Evolutionary conservation across 2,329 filamentous ascomycete genomes (phyloP), one percentile per base, ranked within the genome.

Genomic region (Dactylellina sp.): DNA sequence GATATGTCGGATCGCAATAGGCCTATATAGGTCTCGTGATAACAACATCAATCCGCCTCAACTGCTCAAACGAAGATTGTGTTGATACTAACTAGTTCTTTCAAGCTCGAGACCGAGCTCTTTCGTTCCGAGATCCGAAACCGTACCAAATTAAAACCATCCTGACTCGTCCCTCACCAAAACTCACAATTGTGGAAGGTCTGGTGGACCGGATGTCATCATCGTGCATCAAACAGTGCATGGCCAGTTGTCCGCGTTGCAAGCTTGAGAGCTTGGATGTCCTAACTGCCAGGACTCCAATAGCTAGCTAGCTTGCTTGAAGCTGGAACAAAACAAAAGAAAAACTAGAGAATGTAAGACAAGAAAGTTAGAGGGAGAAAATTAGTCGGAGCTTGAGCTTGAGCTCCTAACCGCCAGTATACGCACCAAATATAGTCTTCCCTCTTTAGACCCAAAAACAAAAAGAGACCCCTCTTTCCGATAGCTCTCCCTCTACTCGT

Each of bases 221-320:
- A 63, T 71, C 28, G 24, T 56, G 65, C 65, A 71, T 61, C 65
- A 57, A 71, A 63, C 57, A 24, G 57, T 60, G 65, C 64, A 70
- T 61, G 55, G 46, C 50, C 65, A 63, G 53, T 42, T 56, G 65
- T 71, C 57, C 25, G 61, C 28, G 39, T 56, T 55, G 50, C 32
- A 49, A 49, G 60, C 39, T 37, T n/a, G 49, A 50, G 18, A 50
- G 47, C 22, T 50, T 50, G 12, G 39, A 53, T 37, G 20, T 2
- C 7, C 28, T 32, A 7, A 14, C 2, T 16, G 44, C n/a, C 11
- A 28, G 46, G 46, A 28, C 9, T 20, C 7, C 9, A 20, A 53
- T 11, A 53, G 49, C 16, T 18, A 4, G 24, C n/a, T n/a, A n/a
- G 28, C 25, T 11, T 47, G 9, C 7, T 50, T 25, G 47, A 50